These are phyloP conservation scores for Linanthus parryae DNA, from an alignment of 148 eudicot species.

Conservation along the genomic window DNA sequence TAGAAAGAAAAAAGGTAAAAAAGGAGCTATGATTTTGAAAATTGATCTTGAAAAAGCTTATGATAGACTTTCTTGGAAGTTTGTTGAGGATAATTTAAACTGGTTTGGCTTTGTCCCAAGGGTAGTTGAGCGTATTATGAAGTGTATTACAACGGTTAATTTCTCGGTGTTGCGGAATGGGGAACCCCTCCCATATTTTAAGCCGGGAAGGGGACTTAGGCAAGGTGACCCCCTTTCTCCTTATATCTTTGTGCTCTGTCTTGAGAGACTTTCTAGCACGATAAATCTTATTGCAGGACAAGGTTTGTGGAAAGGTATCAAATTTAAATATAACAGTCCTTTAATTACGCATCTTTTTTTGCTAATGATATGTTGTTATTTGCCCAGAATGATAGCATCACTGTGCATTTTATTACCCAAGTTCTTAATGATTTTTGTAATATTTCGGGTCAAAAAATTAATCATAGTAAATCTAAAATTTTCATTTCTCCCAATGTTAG, in stretches of 20 bases:
- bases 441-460: too few species aligned
- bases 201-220: background rate
- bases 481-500: too few species aligned
- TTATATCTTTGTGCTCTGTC: slow-evolving; percentile 3
- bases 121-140: background rate
- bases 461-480: too few species aligned
- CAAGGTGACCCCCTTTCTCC: slow-evolving; percentile 6
- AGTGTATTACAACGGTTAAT: background rate
- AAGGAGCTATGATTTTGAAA: background rate
- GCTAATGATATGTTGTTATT: background rate
- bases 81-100: background rate
- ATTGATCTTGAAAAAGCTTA: slow-evolving; percentile 7
- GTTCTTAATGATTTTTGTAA: too few species aligned
- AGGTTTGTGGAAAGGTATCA: background rate
- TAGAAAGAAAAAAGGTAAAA: background rate
- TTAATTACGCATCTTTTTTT: background rate
- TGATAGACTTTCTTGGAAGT: background rate
- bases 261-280: background rate
- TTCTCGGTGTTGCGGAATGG: background rate
- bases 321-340: background rate
- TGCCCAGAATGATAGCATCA: too few species aligned
- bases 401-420: too few species aligned
- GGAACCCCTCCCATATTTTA: background rate
- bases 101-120: background rate
- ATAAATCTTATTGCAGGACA: background rate